A percentile compares a stretch with the other conserved stretches of the same genome.
phyloP scores from a whole-genome alignment of 176 grass and related monocot genomes.

The Rhynchospora pubera region DNA sequence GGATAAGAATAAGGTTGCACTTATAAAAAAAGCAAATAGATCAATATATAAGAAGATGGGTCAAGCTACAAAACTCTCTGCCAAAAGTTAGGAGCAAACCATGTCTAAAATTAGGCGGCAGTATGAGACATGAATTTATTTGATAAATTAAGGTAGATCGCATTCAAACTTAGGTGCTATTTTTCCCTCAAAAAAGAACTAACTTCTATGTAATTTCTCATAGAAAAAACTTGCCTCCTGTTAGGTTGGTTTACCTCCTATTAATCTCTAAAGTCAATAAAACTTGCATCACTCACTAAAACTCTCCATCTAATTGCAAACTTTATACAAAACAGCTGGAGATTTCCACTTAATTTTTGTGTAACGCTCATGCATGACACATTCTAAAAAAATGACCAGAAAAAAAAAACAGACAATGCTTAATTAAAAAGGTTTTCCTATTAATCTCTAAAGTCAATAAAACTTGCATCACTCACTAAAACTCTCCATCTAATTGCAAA shows the following conservation, averaged over 20 bases:
- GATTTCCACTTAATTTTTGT: not conserved
- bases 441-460: not conserved
- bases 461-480: not conserved
- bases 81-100: not conserved
- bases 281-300: not conserved
- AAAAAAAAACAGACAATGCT: too few species aligned
- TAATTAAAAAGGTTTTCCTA: too few species aligned
- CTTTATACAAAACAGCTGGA: not conserved
- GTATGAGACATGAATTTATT: not conserved
- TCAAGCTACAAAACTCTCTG: not conserved
- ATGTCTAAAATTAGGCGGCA: not conserved
- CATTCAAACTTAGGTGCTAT: not conserved
- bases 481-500: not conserved
- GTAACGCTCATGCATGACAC: not conserved
- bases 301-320: not conserved
- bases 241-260: not conserved
- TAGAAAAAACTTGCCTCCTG: not conserved
- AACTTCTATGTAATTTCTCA: not conserved
- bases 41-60: not conserved
- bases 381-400: not conserved
- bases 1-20: not conserved
- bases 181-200: not conserved
- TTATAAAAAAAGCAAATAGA: not conserved
- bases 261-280: not conserved
- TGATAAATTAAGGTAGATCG: constrained; percentile 22